Conservation (phyloP, 306 rosid species). For the Quercus variabilis region DNA sequence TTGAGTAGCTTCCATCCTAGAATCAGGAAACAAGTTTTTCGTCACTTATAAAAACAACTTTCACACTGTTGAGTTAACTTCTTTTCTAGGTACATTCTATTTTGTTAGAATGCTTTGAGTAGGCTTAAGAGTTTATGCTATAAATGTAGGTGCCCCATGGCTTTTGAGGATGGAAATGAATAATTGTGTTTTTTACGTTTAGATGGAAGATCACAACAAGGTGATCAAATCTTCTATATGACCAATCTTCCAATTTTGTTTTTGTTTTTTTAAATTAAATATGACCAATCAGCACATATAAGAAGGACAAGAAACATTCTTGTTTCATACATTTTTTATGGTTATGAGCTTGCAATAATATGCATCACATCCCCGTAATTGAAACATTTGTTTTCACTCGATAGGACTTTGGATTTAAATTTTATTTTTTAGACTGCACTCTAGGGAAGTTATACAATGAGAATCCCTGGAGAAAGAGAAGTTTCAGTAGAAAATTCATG, state of each 20-base stretch:
- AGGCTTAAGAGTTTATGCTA: background rate
- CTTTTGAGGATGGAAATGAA: background rate
- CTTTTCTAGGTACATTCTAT: background rate
- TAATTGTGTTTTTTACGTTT: background rate
- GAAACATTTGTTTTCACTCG: background rate
- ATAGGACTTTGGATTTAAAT: background rate
- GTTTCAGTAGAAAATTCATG: background rate
- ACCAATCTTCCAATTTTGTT: background rate
- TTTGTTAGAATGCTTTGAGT: background rate
- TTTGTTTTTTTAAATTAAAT: background rate
- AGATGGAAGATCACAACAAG: background rate
- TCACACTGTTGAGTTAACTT: background rate
- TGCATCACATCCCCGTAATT: background rate
- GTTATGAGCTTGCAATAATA: background rate
- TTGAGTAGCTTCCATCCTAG: background rate
- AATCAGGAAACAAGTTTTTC: background rate
- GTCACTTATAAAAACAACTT: background rate
- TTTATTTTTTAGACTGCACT: background rate
- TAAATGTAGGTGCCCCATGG: background rate
- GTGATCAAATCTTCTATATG: background rate
- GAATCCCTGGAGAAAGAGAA: background rate
- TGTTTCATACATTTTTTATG: background rate
- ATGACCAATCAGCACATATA: background rate
- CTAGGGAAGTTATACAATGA: background rate
- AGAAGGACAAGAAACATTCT: background rate